Evolutionary conservation across 2,329 filamentous ascomycete species (phyloP).

Genomic region (Colletotrichum tropicale): DNA sequence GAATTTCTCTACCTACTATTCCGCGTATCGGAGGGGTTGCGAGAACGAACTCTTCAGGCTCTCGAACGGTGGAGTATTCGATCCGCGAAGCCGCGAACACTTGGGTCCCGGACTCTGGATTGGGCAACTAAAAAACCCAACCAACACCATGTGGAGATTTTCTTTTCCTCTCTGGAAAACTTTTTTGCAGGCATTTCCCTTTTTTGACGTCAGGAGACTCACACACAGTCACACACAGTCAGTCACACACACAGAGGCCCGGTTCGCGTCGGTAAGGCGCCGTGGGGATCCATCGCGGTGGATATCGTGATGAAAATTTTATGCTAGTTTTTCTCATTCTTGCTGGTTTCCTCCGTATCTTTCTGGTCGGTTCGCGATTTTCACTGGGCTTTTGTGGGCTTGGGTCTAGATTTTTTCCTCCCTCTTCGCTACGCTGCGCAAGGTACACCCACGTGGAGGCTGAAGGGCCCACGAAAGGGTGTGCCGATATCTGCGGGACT

Average conservation of each 20-base stretch:
- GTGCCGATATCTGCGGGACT: background rate
- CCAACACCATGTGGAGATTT: background rate
- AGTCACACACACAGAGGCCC: background rate
- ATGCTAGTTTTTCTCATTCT: background rate
- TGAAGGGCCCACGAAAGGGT: background rate
- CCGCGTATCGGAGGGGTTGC: background rate
- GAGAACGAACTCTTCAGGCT: background rate
- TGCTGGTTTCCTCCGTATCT: background rate
- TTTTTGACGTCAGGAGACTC: background rate
- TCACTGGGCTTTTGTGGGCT: background rate
- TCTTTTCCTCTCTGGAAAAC: background rate
- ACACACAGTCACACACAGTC: background rate
- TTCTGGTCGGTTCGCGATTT: background rate
- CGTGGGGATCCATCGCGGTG: background rate
- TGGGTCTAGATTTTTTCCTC: background rate
- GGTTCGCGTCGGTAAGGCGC: background rate
- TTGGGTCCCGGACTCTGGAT: background rate
- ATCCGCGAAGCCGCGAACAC: background rate
- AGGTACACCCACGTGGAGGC: constrained; percentile 2
- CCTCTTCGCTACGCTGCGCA: background rate
- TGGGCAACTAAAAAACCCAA: background rate
- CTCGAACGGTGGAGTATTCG: background rate
- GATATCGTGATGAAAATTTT: background rate
- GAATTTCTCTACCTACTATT: background rate
- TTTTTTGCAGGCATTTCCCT: background rate